phyloP scores from a whole-genome alignment of 2,329 filamentous ascomycete genomes.

The Gremmenia infestans region DNA sequence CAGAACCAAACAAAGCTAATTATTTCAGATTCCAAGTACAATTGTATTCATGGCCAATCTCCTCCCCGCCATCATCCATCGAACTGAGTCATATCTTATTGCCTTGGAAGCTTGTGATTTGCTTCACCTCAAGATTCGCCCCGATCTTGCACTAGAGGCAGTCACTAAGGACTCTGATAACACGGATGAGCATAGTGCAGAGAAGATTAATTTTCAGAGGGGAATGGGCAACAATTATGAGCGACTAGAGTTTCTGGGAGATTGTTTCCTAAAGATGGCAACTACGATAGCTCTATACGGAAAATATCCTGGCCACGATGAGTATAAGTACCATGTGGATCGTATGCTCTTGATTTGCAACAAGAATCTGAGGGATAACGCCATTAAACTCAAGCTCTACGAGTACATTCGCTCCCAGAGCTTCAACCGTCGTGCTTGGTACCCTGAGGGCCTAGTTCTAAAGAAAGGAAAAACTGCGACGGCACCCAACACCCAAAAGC shows the following conservation, averaged over 20 bases:
- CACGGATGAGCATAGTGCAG: conserved; percentile 63
- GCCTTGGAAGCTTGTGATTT: conserved; percentile 66
- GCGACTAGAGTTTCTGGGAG: conserved; percentile 86
- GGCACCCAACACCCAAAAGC: conserved; percentile 53
- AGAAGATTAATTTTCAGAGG: conserved; percentile 67
- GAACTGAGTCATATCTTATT: conserved; percentile 77
- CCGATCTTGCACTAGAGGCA: conserved; percentile 75
- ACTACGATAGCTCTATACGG: conserved; percentile 85
- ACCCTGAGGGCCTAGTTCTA: conserved; percentile 72
- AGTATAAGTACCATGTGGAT: conserved; percentile 84
- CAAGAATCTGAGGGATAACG: conserved; percentile 76
- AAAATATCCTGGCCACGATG: conserved; percentile 68
- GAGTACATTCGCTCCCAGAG: conserved; percentile 78
- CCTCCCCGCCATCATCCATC: conserved; percentile 79
- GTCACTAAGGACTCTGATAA: conserved; percentile 91
- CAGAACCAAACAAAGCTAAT: background rate
- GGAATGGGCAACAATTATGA: conserved; percentile 97
- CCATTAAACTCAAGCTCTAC: conserved; percentile 59
- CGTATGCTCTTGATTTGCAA: conserved; percentile 92
- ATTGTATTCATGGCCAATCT: conserved; percentile 69
- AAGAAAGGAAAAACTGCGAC: conserved; percentile 64
- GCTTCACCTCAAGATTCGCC: conserved; percentile 59
- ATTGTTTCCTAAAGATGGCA: conserved; percentile 92
- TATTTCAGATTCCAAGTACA: conserved; percentile 56
- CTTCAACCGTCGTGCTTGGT: conserved; percentile 78